A percentile compares a stretch with the other conserved stretches of the same genome.
Conservation (phyloP, 257 asterid genomes). For the Ilex aquifolium region DNA sequence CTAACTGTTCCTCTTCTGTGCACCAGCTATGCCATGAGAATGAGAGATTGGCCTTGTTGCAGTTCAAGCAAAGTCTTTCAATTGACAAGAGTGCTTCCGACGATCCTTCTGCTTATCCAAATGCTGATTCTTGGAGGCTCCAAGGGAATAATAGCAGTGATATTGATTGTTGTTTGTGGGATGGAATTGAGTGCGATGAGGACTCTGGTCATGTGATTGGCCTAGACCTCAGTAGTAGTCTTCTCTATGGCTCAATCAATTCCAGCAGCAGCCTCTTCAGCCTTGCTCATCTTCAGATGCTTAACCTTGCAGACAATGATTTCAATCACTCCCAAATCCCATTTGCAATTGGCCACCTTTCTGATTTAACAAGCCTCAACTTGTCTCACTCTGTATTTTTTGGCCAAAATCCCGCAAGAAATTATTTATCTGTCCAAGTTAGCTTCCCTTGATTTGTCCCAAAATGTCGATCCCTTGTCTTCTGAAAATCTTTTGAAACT, state of each 20-base stretch:
- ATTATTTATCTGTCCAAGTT: background rate
- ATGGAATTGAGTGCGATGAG: background rate
- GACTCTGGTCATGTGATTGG: background rate
- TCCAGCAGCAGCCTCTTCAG: background rate
- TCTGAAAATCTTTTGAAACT: background rate
- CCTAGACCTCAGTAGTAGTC: constrained; percentile 2
- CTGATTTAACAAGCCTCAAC: background rate
- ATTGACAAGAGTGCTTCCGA: background rate
- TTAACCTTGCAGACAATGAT: background rate
- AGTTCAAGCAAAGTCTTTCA: background rate
- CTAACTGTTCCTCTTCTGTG: background rate
- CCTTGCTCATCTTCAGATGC: background rate
- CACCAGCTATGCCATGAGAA: background rate
- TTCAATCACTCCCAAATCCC: constrained; percentile 2
- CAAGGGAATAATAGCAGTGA: background rate
- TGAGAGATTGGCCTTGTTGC: background rate
- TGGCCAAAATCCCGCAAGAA: background rate
- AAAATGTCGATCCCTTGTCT: background rate
- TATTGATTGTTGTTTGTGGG: background rate
- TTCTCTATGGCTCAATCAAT: background rate
- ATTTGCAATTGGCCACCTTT: background rate
- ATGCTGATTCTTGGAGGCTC: background rate
- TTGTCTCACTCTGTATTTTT: background rate
- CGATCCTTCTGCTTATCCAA: background rate
- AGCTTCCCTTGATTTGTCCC: background rate